Conservation (phyloP, 257 asterid genomes). For the Rehmannia glutinosa region DNA sequence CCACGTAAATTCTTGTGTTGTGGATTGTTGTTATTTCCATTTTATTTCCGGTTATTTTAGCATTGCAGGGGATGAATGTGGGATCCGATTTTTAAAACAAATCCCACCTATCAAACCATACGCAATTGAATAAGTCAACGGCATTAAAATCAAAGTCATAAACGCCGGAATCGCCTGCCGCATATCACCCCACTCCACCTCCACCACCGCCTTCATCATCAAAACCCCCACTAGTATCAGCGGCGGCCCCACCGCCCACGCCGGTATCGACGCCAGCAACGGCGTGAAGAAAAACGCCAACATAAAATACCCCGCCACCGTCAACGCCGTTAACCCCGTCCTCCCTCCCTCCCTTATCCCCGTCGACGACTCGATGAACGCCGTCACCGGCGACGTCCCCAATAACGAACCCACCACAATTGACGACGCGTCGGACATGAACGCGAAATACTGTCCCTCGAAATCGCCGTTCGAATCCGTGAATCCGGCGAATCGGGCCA, state of each 20-base stretch:
- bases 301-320: conserved; percentile 77
- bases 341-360: conserved; percentile 92
- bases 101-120: conserved; percentile 92
- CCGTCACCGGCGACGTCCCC: conserved; percentile 95
- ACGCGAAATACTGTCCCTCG: conserved; percentile 91
- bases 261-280: conserved; percentile 82
- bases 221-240: conserved; percentile 83
- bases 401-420: conserved; percentile 74
- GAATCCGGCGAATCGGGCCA: conserved; percentile 93
- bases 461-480: conserved; percentile 57
- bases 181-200: conserved; percentile 92
- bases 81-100: no score
- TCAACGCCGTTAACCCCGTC: conserved; percentile 88
- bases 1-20: no score
- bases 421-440: conserved; percentile 88
- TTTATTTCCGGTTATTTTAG: no score
- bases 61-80: no score
- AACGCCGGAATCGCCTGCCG: conserved; percentile 96
- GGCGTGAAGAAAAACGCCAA: conserved; percentile 90
- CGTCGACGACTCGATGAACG: conserved; percentile 83
- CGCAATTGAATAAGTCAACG: conserved; percentile 87
- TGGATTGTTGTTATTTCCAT: no score
- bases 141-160: conserved; percentile 73
- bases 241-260: conserved; percentile 99
- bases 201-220: conserved; percentile 95